Percentiles rank a stretch among this genome's conserved stretches.
Conservation (phyloP, 177 flowering plant species). For the Vitis hybrid region DNA sequence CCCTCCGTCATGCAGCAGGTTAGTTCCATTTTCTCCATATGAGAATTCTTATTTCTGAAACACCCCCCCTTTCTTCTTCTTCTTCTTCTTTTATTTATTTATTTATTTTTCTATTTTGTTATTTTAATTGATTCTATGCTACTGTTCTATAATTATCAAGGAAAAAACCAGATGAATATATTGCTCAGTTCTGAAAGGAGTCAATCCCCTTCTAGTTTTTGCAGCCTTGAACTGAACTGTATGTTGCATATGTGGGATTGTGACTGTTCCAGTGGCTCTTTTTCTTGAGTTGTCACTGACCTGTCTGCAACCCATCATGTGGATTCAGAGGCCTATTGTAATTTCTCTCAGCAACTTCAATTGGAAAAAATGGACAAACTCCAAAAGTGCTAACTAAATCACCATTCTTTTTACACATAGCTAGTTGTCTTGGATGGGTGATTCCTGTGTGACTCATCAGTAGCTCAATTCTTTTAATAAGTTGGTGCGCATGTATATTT, state of each 20-base stretch:
- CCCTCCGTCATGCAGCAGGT: conserved; percentile 68
- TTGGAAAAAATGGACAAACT: too few species aligned
- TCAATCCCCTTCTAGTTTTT: too few species aligned
- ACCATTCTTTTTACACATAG: background rate
- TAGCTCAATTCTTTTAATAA: background rate
- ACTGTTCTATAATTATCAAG: too few species aligned
- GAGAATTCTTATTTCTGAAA: background rate
- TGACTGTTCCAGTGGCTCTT: too few species aligned
- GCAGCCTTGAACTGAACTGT: too few species aligned
- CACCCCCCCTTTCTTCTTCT: background rate
- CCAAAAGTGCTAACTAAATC: background rate
- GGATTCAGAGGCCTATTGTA: background rate
- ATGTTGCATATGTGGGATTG: too few species aligned
- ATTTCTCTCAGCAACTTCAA: background rate
- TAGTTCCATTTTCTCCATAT: conserved; percentile 17
- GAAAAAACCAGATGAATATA: too few species aligned
- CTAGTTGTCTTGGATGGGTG: background rate
- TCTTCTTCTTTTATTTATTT: background rate
- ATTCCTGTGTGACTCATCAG: background rate
- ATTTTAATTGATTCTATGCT: too few species aligned
- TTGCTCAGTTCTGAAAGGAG: too few species aligned
- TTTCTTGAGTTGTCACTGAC: too few species aligned
- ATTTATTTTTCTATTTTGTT: too few species aligned
- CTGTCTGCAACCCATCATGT: too few species aligned
- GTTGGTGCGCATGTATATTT: background rate